Evolutionary conservation across 345 rosid genomes (phyloP), one percentile per base, ranked within the genome.

Genomic region (Pistacia atlantica): DNA sequence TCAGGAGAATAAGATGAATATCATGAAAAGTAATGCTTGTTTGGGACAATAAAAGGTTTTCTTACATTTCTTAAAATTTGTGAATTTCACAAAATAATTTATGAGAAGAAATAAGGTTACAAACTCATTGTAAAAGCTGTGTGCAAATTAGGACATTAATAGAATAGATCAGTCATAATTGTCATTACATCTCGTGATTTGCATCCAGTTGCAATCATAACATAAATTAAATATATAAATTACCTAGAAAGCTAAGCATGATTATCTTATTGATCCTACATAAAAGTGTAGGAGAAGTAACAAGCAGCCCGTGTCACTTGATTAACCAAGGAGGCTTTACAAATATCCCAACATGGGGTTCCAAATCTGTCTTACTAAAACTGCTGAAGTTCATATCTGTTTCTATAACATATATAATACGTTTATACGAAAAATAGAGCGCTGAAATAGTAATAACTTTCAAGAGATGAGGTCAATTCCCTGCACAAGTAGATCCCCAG

Each of bases 401-500:
- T 37, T 74, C 55, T 69, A 61, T 42, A 42, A 42, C 8, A 62
- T 20, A 67, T 57, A 48, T 65, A 66, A 67, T 31, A 70, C 75
- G 13, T 28, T 10, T 67, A 64, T 52, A 58, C n/a, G 68, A 80
- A 72, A 31, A 69, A 69, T 60, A 63, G 62, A 20, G 37, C 10
- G 42, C 9, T 42, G 67, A 12, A 65, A 60, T 4, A 20, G 66
- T n/a, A 65, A 65, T 59, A 33, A 33, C 35, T 73, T 81, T 90
- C 81, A 94, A 74, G 94, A 87, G 78, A 92, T 86, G 76, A 92
- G 97, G 81, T 83, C 80, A 38, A 88, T 72, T 76, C 98, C 98
- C 70, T 94, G 95, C 58, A 80, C 78, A 71, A 91, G 80, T 79
- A 94, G 87, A 77, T 82, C 78, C 22, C 84, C 87, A 70, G 93